phyloP scores from a whole-genome alignment of 208 protist genomes.

The Naegleria fowleri region DNA sequence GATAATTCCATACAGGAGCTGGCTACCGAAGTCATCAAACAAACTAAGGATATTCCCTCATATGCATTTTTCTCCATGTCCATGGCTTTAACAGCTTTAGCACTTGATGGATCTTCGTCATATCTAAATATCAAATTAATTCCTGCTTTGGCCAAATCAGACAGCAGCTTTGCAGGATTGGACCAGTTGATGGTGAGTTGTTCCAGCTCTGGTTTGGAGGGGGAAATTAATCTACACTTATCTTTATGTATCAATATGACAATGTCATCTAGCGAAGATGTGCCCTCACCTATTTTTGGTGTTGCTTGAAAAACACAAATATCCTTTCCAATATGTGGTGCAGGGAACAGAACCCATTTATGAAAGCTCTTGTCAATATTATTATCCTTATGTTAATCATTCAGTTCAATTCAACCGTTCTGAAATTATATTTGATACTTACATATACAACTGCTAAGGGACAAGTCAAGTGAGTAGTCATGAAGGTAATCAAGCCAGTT shows the following conservation, averaged over 20 bases:
- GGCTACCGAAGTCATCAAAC: neutral
- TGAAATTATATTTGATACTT: neutral
- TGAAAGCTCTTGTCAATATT: neutral
- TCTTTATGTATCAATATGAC: neutral
- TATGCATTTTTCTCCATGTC: neutral
- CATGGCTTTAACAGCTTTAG: neutral
- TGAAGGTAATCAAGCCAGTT: neutral
- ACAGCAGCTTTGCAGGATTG: neutral
- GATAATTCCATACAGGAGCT: neutral
- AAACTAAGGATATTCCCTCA: neutral
- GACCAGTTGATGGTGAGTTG: neutral
- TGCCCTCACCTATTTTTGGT: neutral
- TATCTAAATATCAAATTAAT: neutral
- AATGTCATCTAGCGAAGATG: neutral
- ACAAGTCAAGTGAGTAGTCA: neutral
- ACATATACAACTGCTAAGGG: slow-evolving; percentile 2
- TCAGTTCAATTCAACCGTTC: neutral
- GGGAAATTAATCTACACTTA: neutral
- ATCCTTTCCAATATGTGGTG: neutral
- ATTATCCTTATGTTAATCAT: neutral
- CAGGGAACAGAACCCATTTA: neutral
- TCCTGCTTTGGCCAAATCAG: neutral
- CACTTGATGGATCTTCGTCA: neutral
- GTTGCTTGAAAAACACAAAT: neutral
- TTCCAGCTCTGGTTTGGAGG: neutral